Conservation (phyloP, 345 rosid species). For the Lumnitzera littorea region DNA sequence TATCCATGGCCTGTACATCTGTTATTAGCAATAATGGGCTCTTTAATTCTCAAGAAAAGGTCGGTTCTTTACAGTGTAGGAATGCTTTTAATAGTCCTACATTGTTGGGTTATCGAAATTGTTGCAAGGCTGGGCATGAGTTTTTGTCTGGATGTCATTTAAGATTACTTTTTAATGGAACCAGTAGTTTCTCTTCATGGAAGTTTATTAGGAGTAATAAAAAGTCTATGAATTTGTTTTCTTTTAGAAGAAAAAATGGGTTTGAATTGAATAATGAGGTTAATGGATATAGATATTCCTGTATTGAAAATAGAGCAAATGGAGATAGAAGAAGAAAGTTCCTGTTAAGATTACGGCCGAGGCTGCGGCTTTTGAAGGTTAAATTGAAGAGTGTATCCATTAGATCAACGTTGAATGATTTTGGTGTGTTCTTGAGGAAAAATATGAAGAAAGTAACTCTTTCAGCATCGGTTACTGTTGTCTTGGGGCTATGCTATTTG, state of each 20-base stretch:
- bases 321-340: constrained; percentile 33
- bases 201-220: constrained; percentile 25
- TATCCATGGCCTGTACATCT: constrained; percentile 45
- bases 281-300: constrained; percentile 26
- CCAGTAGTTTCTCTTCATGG: constrained; percentile 14
- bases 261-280: constrained; percentile 17
- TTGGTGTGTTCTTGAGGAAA: constrained; percentile 42
- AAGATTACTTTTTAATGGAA: constrained; percentile 23
- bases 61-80: constrained; percentile 17
- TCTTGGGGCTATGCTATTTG: constrained; percentile 57
- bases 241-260: constrained; percentile 35
- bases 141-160: constrained; percentile 25
- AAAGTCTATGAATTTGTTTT: constrained; percentile 20
- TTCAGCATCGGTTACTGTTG: constrained; percentile 36
- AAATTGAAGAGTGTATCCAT: constrained; percentile 44
- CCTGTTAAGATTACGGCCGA: constrained; percentile 58
- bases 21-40: constrained; percentile 52
- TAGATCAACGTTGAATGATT: constrained; percentile 42
- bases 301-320: constrained; percentile 18
- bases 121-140: constrained; percentile 20
- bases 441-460: constrained; percentile 47
- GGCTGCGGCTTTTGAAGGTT: constrained; percentile 47
- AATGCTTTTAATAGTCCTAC: constrained; percentile 16
- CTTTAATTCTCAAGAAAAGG: constrained; percentile 20
- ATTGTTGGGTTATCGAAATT: constrained; percentile 14